A percentile compares a stretch with the other conserved stretches of the same genome.
Evolutionary conservation across 1,284 basidiomycete genomes (phyloP).

Genomic region (Sanghuangporus baumii): DNA sequence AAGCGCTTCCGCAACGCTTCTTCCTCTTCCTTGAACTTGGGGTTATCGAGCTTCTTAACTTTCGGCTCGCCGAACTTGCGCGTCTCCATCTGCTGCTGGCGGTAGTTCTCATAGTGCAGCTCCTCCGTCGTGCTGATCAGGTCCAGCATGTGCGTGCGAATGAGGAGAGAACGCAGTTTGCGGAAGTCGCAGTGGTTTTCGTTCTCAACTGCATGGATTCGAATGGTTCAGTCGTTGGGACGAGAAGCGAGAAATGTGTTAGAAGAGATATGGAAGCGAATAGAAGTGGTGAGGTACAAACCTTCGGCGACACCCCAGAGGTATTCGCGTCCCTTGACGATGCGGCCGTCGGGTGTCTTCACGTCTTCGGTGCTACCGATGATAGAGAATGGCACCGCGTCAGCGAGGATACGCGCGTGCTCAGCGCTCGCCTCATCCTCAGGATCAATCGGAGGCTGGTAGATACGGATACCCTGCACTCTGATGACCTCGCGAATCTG

Average conservation of each 20-base stretch:
- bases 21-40: constrained; percentile 99
- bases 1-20: constrained; percentile 95
- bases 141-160: constrained; percentile 99
- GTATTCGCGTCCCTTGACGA: constrained; percentile 97
- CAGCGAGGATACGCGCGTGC: constrained; percentile 80
- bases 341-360: constrained; percentile 82
- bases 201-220: constrained; percentile 73
- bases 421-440: constrained; percentile 90
- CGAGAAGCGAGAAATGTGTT: background rate
- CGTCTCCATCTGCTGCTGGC: constrained; percentile 99
- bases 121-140: constrained; percentile 96
- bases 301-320: constrained; percentile 99
- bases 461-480: constrained; percentile 92
- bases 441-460: constrained; percentile 86
- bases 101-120: constrained; percentile 96
- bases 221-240: background rate
- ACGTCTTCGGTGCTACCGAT: constrained; percentile 98
- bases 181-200: constrained; percentile 99
- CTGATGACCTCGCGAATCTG: constrained; percentile 87
- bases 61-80: constrained; percentile 99
- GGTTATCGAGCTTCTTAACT: constrained; percentile 98
- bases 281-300: constrained; percentile 25
- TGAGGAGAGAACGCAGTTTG: constrained; percentile 92
- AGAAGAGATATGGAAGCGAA: background rate
- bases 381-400: constrained; percentile 97